These are phyloP conservation scores for Penicillium crystallinum DNA, from an alignment of 495 filamentous ascomycete genomes.

Conservation along the genomic window DNA sequence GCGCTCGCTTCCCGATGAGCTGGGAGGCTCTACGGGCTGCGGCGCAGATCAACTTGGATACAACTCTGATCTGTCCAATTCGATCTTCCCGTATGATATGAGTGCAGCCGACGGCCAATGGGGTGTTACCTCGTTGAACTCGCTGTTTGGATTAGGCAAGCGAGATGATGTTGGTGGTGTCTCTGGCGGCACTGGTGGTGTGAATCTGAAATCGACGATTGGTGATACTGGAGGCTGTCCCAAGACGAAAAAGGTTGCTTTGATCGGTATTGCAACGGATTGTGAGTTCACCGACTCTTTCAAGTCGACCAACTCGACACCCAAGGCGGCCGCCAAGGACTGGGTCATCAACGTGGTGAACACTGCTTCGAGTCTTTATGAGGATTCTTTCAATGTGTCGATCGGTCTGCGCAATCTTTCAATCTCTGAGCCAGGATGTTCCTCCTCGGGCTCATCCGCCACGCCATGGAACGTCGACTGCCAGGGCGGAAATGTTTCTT, in stretches of 20 bases:
- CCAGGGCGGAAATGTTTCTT: conserved; percentile 57
- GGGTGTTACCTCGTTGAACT: conserved; percentile 50
- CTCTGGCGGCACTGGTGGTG: conserved; percentile 71
- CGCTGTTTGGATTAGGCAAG: conserved; percentile 51
- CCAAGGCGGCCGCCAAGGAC: conserved; percentile 49
- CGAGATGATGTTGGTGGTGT: conserved; percentile 49
- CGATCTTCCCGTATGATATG: conserved; percentile 48
- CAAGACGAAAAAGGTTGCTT: conserved; percentile 76
- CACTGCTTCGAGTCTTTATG: conserved; percentile 78
- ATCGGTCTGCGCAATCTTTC: conserved; percentile 83
- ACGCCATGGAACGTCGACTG: conserved; percentile 83
- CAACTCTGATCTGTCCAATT: conserved; percentile 62
- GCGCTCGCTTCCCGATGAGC: conserved; percentile 29
- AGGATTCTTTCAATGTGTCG: conserved; percentile 88
- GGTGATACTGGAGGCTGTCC: conserved; percentile 80
- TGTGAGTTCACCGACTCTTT: conserved; percentile 78
- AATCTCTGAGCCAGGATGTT: conserved; percentile 63
- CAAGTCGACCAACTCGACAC: conserved; percentile 31
- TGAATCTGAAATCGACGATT: conserved; percentile 77
- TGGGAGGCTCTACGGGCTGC: conserved; percentile 41
- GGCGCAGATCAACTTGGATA: conserved; percentile 62
- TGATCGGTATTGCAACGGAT: conserved; percentile 90
- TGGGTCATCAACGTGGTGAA: conserved; percentile 86
- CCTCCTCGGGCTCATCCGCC: conserved; percentile 54
- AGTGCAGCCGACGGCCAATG: conserved; percentile 41